phyloP scores from a whole-genome alignment of 306 rosid species.

The Rubus idaeus region DNA sequence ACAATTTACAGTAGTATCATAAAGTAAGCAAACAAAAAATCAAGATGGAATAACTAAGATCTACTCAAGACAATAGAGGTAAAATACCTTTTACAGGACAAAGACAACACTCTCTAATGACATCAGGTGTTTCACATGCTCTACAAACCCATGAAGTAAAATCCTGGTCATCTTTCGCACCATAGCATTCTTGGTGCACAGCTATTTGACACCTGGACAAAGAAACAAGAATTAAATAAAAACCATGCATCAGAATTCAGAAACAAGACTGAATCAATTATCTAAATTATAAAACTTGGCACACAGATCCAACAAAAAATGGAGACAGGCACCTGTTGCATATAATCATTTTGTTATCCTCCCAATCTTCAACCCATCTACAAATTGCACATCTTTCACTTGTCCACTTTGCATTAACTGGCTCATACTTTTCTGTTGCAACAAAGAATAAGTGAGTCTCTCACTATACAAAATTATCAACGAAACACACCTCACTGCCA shows the following conservation, averaged over 20 bases:
- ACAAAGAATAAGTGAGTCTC: slow-evolving; percentile 26
- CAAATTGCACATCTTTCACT: slow-evolving; percentile 96
- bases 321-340: slow-evolving; percentile 77
- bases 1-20: neutral
- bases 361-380: slow-evolving; percentile 99
- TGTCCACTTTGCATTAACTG: slow-evolving; percentile 85
- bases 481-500: slow-evolving; percentile 18
- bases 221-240: slow-evolving; percentile 11
- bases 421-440: slow-evolving; percentile 81
- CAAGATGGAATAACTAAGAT: slow-evolving; percentile 18
- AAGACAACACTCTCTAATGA: slow-evolving; percentile 92
- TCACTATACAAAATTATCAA: slow-evolving; percentile 21
- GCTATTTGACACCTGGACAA: slow-evolving; percentile 87
- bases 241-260: slow-evolving; percentile 8
- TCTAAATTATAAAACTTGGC: slow-evolving; percentile 3
- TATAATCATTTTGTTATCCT: slow-evolving; percentile 89
- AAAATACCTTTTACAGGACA: slow-evolving; percentile 89
- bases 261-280: slow-evolving; percentile 15
- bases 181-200: slow-evolving; percentile 99
- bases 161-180: slow-evolving; percentile 75
- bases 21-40: slow-evolving; percentile 12
- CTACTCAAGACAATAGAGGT: slow-evolving; percentile 32
- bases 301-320: slow-evolving; percentile 25
- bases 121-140: slow-evolving; percentile 87
- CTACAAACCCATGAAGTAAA: slow-evolving; percentile 99